Evolutionary conservation across 345 rosid genomes (phyloP).

Genomic region (Iberis pinnata): DNA sequence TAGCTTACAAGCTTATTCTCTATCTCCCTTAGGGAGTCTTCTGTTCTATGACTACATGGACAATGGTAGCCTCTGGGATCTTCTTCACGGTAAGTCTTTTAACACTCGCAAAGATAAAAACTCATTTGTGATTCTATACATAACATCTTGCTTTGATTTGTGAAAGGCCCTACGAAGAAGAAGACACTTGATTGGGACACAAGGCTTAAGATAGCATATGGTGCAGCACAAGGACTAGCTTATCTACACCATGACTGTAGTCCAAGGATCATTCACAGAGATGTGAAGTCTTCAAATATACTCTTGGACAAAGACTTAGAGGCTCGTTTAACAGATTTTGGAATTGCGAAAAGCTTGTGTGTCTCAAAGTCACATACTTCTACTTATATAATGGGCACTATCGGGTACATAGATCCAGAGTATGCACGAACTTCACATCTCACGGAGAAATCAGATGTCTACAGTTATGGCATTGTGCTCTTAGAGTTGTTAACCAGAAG

Average conservation of each 20-base stretch:
- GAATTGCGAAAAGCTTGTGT: conserved; percentile 86
- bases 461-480: conserved; percentile 82
- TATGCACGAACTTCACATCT: conserved; percentile 93
- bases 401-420: conserved; percentile 95
- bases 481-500: conserved; percentile 85
- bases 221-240: conserved; percentile 89
- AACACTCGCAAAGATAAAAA: not conserved
- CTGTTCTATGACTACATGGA: conserved; percentile 97
- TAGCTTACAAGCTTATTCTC: conserved; percentile 80
- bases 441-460: conserved; percentile 93
- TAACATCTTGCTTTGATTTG: conserved; percentile 14
- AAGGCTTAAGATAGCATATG: conserved; percentile 73
- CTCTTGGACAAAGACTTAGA: conserved; percentile 80
- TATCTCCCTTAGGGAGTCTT: conserved; percentile 75
- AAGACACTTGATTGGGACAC: conserved; percentile 80
- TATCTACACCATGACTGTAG: conserved; percentile 95
- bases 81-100: conserved; percentile 64
- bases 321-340: conserved; percentile 94
- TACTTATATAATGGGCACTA: conserved; percentile 85
- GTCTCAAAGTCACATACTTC: conserved; percentile 74
- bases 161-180: conserved; percentile 63
- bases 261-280: conserved; percentile 91
- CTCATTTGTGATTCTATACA: not conserved
- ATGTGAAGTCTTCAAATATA: conserved; percentile 86
- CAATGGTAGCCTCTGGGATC: conserved; percentile 97